A percentile compares a stretch with the other conserved stretches of the same genome.
phyloP scores from a whole-genome alignment of 306 rosid genomes.

The Sicyos baderoa region DNA sequence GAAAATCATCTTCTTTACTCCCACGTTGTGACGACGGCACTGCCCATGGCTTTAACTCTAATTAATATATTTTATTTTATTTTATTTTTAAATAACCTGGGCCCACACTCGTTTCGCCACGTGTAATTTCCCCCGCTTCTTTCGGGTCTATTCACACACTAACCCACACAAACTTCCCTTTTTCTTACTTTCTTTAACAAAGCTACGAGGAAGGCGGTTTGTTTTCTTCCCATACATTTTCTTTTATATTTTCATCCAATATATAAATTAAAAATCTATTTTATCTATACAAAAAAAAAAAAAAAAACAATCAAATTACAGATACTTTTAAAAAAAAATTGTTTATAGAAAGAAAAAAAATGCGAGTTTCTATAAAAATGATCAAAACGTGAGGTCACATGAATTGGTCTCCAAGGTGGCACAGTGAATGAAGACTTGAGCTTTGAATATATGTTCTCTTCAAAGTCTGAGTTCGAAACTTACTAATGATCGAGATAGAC shows the following conservation, averaged over 20 bases:
- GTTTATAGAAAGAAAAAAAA: too few species aligned
- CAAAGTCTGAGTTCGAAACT: too few species aligned
- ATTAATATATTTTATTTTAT: not conserved
- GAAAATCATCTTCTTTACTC: not conserved
- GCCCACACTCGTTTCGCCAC: slow-evolving; percentile 8
- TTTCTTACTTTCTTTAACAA: not conserved
- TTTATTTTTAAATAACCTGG: not conserved
- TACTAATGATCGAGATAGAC: too few species aligned
- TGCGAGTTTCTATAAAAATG: too few species aligned
- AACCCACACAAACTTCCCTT: not conserved
- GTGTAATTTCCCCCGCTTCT: slow-evolving; percentile 9
- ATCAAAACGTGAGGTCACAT: too few species aligned
- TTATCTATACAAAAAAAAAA: too few species aligned
- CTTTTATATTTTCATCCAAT: not conserved
- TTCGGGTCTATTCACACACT: slow-evolving; percentile 13
- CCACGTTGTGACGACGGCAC: slow-evolving; percentile 1
- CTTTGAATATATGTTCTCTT: too few species aligned
- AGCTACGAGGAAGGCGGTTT: not conserved
- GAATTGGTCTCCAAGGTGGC: too few species aligned
- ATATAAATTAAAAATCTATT: too few species aligned
- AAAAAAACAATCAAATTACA: not conserved
- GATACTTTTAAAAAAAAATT: too few species aligned
- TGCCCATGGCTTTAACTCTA: not conserved
- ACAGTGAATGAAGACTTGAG: too few species aligned
- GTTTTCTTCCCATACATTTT: slow-evolving; percentile 5